Percentiles rank a stretch among this genome's conserved stretches.
These are phyloP conservation scores for Carex parvula DNA, from an alignment of 176 grass and related monocot species.

Conservation along the genomic window DNA sequence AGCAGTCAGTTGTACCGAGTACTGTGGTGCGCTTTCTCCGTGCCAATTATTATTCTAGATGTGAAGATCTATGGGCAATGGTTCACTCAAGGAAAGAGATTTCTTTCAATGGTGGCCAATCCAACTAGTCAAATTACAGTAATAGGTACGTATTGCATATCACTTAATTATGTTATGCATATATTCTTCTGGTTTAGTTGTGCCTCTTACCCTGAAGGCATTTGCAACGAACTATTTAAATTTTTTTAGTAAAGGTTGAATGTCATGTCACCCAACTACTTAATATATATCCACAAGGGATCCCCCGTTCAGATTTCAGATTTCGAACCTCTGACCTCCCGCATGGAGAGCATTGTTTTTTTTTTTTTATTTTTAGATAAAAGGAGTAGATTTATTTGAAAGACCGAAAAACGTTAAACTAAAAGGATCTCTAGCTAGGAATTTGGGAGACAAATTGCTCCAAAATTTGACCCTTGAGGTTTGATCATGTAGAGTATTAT, in stretches of 20 bases:
- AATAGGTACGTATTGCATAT: conserved; percentile 35
- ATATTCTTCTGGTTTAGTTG: not conserved
- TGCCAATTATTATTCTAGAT: conserved; percentile 71
- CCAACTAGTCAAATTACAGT: conserved; percentile 87
- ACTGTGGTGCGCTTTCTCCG: conserved; percentile 62
- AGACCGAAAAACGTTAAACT: not conserved
- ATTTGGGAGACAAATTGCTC: not conserved
- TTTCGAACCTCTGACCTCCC: too few species aligned
- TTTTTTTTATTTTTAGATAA: not conserved
- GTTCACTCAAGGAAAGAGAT: conserved; percentile 78
- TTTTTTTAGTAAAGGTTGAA: too few species aligned
- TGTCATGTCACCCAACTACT: too few species aligned
- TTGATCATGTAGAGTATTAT: not conserved
- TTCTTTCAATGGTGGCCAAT: conserved; percentile 88
- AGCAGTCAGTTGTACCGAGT: conserved; percentile 37
- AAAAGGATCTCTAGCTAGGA: not conserved
- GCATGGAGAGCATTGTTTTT: too few species aligned
- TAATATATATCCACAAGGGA: too few species aligned
- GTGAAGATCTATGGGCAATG: conserved; percentile 91
- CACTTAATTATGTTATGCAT: not conserved
- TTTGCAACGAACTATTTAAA: not conserved
- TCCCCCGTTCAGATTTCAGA: too few species aligned
- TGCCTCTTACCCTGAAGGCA: not conserved
- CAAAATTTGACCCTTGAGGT: not conserved
- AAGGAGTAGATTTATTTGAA: not conserved